Evolutionary conservation across 1,284 basidiomycete genomes (phyloP).

Genomic region (Marasmius tenuissimus): DNA sequence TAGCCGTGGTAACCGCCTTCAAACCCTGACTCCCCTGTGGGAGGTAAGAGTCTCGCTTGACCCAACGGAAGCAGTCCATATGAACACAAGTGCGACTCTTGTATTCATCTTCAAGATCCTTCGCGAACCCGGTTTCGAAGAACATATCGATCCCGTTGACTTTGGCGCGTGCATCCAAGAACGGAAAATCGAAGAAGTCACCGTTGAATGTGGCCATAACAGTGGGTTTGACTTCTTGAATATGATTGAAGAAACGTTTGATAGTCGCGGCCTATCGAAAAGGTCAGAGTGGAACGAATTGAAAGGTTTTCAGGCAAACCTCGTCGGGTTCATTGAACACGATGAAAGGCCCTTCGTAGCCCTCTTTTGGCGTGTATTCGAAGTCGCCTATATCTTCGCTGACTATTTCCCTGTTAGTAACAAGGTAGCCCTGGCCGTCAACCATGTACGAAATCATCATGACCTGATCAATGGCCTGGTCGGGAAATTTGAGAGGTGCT

Average conservation of each 20-base stretch:
- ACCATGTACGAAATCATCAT: slow-evolving; percentile 99
- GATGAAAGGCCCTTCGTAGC: slow-evolving; percentile 96
- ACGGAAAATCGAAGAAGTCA: slow-evolving; percentile 99
- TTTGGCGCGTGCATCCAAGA: slow-evolving; percentile 87
- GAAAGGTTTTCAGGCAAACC: slow-evolving; percentile 40
- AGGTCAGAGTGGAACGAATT: background rate
- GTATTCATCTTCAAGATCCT: slow-evolving; percentile 93
- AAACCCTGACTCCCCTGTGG: slow-evolving; percentile 98
- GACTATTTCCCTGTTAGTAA: slow-evolving; percentile 97
- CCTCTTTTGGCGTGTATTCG: slow-evolving; percentile 98
- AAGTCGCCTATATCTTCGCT: slow-evolving; percentile 98
- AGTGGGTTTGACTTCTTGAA: slow-evolving; percentile 91
- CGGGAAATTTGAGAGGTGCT: slow-evolving; percentile 97
- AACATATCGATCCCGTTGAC: slow-evolving; percentile 97
- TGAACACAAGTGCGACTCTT: slow-evolving; percentile 94
- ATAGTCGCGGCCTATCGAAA: slow-evolving; percentile 68
- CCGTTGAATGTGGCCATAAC: slow-evolving; percentile 99
- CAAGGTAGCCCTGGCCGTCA: slow-evolving; percentile 95
- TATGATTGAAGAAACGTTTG: slow-evolving; percentile 90
- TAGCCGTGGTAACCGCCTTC: slow-evolving; percentile 97
- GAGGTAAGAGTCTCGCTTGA: slow-evolving; percentile 99
- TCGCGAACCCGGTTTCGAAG: slow-evolving; percentile 90
- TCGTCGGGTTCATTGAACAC: slow-evolving; percentile 97
- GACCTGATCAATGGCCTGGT: slow-evolving; percentile 93
- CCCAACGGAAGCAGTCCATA: slow-evolving; percentile 99